Conservation (phyloP, 2,329 filamentous ascomycete genomes). For the Bretziella fagacearum region DNA sequence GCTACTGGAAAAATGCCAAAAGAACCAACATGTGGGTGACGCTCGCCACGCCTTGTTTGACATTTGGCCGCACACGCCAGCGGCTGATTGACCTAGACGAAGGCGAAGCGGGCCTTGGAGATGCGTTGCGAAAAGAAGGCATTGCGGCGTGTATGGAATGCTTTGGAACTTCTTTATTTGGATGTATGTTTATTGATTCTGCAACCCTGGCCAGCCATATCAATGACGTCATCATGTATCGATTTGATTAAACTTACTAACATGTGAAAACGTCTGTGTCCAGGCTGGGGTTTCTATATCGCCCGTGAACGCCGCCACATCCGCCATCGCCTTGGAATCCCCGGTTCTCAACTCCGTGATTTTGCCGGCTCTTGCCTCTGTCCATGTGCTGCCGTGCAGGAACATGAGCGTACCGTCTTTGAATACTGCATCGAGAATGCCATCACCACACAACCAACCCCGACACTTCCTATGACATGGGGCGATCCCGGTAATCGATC, state of each 20-base stretch:
- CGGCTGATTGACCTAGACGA: conserved; percentile 12
- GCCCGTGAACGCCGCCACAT: conserved; percentile 12
- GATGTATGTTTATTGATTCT: background rate
- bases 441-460: conserved; percentile 11
- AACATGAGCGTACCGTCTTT: conserved; percentile 14
- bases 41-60: conserved; percentile 12
- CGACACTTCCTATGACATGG: conserved; percentile 11
- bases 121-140: conserved; percentile 10
- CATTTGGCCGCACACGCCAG: conserved; percentile 11
- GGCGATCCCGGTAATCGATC: conserved; percentile 12
- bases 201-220: background rate
- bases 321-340: conserved; percentile 11
- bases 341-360: conserved; percentile 8
- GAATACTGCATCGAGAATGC: conserved; percentile 12
- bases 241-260: conserved; percentile 4
- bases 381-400: conserved; percentile 11
- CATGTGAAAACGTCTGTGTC: conserved; percentile 13
- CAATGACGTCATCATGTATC: conserved; percentile 10
- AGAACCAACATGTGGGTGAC: conserved; percentile 9
- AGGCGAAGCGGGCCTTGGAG: conserved; percentile 10
- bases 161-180: conserved; percentile 9
- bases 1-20: conserved; percentile 9
- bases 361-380: conserved; percentile 12
- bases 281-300: conserved; percentile 14
- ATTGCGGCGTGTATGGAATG: conserved; percentile 10